Conservation (phyloP, 2,329 filamentous ascomycete species). For the Arthrobotrys sphaeroides region DNA sequence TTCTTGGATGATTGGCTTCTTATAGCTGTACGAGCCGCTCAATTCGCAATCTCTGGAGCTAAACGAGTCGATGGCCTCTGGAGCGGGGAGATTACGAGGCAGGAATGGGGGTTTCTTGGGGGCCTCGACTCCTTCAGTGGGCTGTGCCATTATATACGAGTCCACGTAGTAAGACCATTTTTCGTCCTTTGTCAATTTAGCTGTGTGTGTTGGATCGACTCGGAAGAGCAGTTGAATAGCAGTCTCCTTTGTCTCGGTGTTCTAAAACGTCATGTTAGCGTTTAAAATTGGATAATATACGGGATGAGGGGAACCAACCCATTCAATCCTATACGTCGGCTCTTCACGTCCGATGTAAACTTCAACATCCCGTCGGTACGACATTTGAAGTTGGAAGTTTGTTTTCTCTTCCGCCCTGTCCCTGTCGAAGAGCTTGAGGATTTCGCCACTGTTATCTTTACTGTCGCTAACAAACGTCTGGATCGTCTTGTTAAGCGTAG, state of each 20-base stretch:
- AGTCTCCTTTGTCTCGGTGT: slow-evolving; percentile 73
- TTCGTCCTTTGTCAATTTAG: slow-evolving; percentile 84
- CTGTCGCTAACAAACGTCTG: slow-evolving; percentile 83
- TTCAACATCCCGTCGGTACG: slow-evolving; percentile 56
- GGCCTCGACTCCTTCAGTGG: slow-evolving; percentile 79
- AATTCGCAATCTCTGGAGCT: slow-evolving; percentile 63
- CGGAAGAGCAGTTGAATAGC: slow-evolving; percentile 76
- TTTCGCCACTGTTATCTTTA: slow-evolving; percentile 83
- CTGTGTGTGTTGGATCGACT: slow-evolving; percentile 81
- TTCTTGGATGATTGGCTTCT: slow-evolving; percentile 64
- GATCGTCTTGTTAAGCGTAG: slow-evolving; percentile 80
- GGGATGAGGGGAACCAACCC: slow-evolving; percentile 72
- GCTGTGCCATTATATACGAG: slow-evolving; percentile 85
- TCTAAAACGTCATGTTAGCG: slow-evolving; percentile 62
- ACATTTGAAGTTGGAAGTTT: slow-evolving; percentile 57
- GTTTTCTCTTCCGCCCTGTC: slow-evolving; percentile 67
- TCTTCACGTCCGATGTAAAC: slow-evolving; percentile 69
- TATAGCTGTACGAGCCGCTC: slow-evolving; percentile 64
- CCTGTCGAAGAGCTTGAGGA: slow-evolving; percentile 84
- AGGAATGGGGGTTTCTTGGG: slow-evolving; percentile 74
- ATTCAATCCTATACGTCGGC: slow-evolving; percentile 90
- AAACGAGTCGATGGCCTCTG: slow-evolving; percentile 71
- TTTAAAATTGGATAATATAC: slow-evolving; percentile 1
- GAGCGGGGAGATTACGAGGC: slow-evolving; percentile 73
- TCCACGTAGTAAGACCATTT: slow-evolving; percentile 97